Evolutionary conservation across 345 rosid genomes (phyloP).

Genomic region (Abelmoschus esculentus): DNA sequence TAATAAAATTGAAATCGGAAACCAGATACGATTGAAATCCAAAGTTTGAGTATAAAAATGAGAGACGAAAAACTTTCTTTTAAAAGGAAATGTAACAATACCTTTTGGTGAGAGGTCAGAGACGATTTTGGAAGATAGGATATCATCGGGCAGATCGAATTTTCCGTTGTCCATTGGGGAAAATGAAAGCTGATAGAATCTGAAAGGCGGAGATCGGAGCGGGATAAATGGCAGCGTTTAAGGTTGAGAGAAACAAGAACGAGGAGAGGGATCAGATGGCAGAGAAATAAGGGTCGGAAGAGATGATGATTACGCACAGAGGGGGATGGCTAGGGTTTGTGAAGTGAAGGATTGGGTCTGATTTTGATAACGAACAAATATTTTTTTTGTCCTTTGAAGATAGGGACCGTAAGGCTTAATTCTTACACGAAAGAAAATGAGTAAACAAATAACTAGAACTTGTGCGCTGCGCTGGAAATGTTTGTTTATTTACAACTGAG

Average conservation of each 20-base stretch:
- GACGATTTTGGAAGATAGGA: slow-evolving; percentile 12
- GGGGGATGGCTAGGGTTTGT: slow-evolving; percentile 16
- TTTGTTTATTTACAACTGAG: no score
- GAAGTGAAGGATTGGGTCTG: not conserved
- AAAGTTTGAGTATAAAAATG: no score
- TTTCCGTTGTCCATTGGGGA: slow-evolving; percentile 20
- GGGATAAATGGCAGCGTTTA: not conserved
- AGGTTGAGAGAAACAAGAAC: not conserved
- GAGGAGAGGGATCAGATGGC: not conserved
- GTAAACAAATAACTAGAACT: not conserved
- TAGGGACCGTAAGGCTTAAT: no score
- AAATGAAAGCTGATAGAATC: not conserved
- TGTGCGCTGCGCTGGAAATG: no score
- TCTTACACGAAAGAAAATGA: not conserved
- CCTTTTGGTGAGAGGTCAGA: slow-evolving; percentile 16
- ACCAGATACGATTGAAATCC: not conserved
- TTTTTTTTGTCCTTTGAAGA: not conserved
- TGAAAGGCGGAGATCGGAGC: slow-evolving; percentile 6
- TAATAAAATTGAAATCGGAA: no score
- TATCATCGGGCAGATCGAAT: slow-evolving; percentile 20
- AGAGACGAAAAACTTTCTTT: no score
- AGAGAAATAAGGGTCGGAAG: not conserved
- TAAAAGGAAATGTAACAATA: not conserved
- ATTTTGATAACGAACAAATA: not conserved
- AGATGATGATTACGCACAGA: not conserved